These are phyloP conservation scores for Sordariomycetes sp. DNA, from an alignment of 2,329 filamentous ascomycete genomes.

Conservation along the genomic window DNA sequence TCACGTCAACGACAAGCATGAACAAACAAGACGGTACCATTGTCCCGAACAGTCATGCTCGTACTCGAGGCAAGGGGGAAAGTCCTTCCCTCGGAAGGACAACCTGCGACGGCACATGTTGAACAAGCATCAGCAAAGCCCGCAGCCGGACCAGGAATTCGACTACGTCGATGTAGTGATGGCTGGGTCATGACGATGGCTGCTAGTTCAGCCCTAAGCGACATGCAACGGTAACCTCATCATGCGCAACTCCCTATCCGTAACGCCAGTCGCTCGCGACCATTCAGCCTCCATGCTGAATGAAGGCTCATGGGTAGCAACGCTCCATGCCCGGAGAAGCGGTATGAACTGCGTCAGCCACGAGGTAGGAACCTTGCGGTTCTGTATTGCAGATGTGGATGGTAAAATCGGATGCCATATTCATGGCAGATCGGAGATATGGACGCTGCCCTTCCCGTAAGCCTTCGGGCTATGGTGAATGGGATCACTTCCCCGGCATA, in stretches of 20 bases:
- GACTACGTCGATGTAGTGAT: slow-evolving; percentile 9
- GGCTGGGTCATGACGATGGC: background rate
- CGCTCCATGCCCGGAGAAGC: too few species aligned
- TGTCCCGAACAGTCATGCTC: slow-evolving; percentile 39
- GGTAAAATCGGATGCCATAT: too few species aligned
- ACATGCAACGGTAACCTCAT: background rate
- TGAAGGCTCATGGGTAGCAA: background rate
- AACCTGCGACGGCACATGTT: slow-evolving; percentile 51
- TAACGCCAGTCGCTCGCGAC: background rate
- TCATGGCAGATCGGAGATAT: too few species aligned
- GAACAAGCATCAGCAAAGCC: slow-evolving; percentile 35
- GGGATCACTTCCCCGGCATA: background rate
- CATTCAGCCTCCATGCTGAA: background rate
- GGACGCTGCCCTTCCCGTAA: too few species aligned
- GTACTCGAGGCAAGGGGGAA: slow-evolving; percentile 42
- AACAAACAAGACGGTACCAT: slow-evolving; percentile 46
- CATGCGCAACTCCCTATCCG: background rate
- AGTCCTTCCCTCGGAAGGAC: slow-evolving; percentile 47
- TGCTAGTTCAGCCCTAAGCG: background rate
- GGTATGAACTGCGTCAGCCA: too few species aligned
- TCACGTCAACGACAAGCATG: slow-evolving; percentile 48
- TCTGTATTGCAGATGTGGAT: too few species aligned
- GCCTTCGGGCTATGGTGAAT: too few species aligned
- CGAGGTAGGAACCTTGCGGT: too few species aligned
- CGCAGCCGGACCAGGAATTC: slow-evolving; percentile 9